phyloP scores from a whole-genome alignment of 2,329 filamentous ascomycete genomes.

The Aspergillus sp. region DNA sequence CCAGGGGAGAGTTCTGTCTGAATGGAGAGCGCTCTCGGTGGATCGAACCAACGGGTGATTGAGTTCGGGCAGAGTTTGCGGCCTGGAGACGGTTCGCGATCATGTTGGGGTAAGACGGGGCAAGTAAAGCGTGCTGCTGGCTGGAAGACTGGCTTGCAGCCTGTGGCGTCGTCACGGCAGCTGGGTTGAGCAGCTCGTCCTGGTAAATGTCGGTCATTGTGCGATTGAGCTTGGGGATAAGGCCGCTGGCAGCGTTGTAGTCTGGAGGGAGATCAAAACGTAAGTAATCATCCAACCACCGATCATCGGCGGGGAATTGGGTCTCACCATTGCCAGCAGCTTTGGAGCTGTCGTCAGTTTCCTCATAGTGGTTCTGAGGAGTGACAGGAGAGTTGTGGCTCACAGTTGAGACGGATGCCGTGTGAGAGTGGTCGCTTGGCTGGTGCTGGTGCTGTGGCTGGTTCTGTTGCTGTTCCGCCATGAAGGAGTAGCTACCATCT shows the following conservation, averaged over 20 bases:
- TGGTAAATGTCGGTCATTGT: conserved; percentile 83
- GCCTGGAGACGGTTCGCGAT: conserved; percentile 76
- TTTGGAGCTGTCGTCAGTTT: conserved; percentile 51
- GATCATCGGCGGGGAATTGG: conserved; percentile 34
- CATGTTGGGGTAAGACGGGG: conserved; percentile 60
- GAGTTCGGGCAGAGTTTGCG: conserved; percentile 67
- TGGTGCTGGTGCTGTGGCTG: conserved; percentile 40
- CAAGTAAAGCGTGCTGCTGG: conserved; percentile 36
- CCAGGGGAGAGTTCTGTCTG: conserved; percentile 66
- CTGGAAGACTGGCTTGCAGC: conserved; percentile 26
- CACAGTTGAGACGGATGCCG: conserved; percentile 60
- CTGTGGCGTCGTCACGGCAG: conserved; percentile 39
- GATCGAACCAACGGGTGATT: conserved; percentile 53
- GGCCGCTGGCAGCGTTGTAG: conserved; percentile 45
- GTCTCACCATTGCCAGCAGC: conserved; percentile 57
- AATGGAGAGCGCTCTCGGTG: conserved; percentile 78
- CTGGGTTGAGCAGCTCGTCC: conserved; percentile 75
- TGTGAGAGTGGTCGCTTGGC: conserved; percentile 51
- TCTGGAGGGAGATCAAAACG: conserved; percentile 57
- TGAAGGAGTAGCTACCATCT: conserved; percentile 46
- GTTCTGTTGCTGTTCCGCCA: conserved; percentile 49
- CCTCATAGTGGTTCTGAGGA: conserved; percentile 57
- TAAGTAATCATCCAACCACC: conserved; percentile 68
- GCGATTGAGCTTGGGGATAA: conserved; percentile 73
- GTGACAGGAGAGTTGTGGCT: conserved; percentile 63